These are phyloP conservation scores for Penicillium waksmanii DNA, from an alignment of 495 filamentous ascomycete species.

Conservation along the genomic window DNA sequence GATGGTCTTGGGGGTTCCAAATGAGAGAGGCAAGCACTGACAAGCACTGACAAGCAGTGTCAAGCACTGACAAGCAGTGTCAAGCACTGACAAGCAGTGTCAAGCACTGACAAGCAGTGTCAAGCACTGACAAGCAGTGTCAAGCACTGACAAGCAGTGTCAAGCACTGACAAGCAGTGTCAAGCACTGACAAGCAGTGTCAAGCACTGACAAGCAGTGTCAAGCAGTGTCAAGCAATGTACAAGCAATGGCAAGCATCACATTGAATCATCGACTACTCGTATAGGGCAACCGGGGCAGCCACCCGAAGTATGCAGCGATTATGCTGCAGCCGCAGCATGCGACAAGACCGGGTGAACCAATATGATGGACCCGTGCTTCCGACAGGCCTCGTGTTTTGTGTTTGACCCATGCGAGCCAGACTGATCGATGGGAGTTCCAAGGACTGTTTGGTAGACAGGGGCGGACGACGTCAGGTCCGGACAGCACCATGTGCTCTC, in stretches of 20 bases:
- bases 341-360: slow-evolving; percentile 4
- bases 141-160: neutral
- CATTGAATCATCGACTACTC: neutral
- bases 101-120: neutral
- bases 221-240: neutral
- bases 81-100: neutral
- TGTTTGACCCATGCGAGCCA: slow-evolving; percentile 2
- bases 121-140: neutral
- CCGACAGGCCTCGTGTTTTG: neutral
- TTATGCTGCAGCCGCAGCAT: neutral
- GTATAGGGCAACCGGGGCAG: slow-evolving; percentile 1
- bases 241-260: slow-evolving; percentile 3
- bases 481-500: slow-evolving; percentile 9
- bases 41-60: neutral
- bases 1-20: neutral
- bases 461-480: neutral
- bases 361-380: neutral
- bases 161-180: too few relatives aligned
- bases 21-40: slow-evolving; percentile 1
- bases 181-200: neutral
- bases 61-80: neutral
- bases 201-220: neutral
- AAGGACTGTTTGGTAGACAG: neutral
- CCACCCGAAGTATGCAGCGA: neutral
- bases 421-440: neutral